Evolutionary conservation across 2,329 filamentous ascomycete species (phyloP).

Genomic region (Ceratocystiopsis brevicomis): DNA sequence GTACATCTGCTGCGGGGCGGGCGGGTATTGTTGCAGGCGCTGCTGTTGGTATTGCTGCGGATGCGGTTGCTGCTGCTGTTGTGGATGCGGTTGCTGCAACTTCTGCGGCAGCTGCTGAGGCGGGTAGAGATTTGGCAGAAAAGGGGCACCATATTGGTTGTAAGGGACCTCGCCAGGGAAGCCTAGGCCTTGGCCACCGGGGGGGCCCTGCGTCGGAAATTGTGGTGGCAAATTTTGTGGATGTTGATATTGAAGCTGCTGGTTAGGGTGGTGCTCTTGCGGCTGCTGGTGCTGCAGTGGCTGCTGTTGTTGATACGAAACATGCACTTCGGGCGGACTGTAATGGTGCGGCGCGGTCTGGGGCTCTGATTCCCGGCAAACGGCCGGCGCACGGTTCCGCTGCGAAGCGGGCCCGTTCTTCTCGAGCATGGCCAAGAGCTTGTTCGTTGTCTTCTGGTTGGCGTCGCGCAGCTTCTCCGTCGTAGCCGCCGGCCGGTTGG

Average conservation of each 20-base stretch:
- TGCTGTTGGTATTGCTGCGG: neutral
- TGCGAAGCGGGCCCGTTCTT: conserved; percentile 9
- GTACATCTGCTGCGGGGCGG: no score
- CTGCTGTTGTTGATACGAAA: neutral
- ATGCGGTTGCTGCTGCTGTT: neutral
- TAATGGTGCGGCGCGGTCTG: conserved; percentile 16
- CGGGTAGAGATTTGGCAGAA: neutral
- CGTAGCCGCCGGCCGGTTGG: conserved; percentile 10
- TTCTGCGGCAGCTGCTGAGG: neutral
- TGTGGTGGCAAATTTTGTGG: neutral
- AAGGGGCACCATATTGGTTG: no score
- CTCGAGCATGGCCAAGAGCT: conserved; percentile 32
- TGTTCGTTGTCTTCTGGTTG: conserved; percentile 27
- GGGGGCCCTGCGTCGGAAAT: neutral
- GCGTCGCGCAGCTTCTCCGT: neutral
- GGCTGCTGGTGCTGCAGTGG: conserved; percentile 1
- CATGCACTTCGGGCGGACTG: conserved; percentile 14
- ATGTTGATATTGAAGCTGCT: neutral
- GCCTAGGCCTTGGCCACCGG: no score
- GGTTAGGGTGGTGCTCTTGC: neutral
- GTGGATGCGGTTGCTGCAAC: neutral
- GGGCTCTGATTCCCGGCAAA: no score
- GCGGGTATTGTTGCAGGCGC: neutral
- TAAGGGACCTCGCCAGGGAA: no score
- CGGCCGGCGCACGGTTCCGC: conserved; percentile 10